phyloP scores from a whole-genome alignment of 768 basidiomycete genomes.

The Lactifluus subvellereus region DNA sequence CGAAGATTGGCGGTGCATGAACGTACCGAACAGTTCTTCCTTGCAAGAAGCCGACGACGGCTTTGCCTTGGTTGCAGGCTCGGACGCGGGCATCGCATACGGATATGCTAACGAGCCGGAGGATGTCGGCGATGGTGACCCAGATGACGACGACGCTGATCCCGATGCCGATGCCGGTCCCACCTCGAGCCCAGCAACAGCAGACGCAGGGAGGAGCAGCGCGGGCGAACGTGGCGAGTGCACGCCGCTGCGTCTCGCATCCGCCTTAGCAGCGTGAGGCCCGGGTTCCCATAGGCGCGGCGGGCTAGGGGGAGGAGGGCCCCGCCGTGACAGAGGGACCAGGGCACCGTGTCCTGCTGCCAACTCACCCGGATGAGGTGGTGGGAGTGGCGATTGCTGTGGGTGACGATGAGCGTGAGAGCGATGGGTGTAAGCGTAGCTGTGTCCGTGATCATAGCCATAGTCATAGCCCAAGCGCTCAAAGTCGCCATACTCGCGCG shows the following conservation, averaged over 20 bases:
- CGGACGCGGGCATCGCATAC: neutral
- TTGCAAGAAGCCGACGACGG: neutral
- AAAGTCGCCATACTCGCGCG: slow-evolving; percentile 6
- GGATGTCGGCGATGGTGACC: neutral
- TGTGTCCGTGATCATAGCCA: neutral
- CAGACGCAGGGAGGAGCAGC: neutral
- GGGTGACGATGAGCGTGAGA: neutral
- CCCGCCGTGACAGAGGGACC: neutral
- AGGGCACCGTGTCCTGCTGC: neutral
- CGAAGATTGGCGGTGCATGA: neutral
- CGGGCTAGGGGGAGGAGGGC: neutral
- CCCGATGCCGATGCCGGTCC: neutral
- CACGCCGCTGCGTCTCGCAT: neutral
- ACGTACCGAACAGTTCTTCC: slow-evolving; percentile 12
- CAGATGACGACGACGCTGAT: neutral
- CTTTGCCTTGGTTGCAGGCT: neutral
- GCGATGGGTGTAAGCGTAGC: neutral
- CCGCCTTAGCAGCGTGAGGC: slow-evolving; percentile 4
- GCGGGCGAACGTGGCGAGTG: neutral
- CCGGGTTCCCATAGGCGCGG: slow-evolving; percentile 17
- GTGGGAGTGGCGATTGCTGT: neutral
- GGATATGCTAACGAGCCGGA: neutral
- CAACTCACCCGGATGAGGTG: neutral
- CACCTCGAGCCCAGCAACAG: too few species aligned
- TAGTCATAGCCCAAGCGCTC: neutral